These are phyloP conservation scores for Fusarium subtropicale DNA, from an alignment of 2,329 filamentous ascomycete genomes.

Conservation along the genomic window DNA sequence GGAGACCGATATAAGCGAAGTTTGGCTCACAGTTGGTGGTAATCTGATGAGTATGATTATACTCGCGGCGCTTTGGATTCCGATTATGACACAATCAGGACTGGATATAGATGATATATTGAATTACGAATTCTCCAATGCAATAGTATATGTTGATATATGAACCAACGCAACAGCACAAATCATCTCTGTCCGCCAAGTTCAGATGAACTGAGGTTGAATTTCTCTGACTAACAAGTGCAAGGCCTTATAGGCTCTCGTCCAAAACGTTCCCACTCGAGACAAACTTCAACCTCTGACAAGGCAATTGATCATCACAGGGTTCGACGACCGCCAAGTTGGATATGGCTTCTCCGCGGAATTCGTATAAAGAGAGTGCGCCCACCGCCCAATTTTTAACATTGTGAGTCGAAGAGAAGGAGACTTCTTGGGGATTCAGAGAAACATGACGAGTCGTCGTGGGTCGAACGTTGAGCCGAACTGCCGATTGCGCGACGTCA, in stretches of 20 bases:
- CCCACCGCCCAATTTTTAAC: neutral
- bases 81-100: neutral
- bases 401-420: neutral
- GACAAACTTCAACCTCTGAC: neutral
- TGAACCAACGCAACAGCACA: neutral
- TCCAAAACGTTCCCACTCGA: slow-evolving; percentile 1
- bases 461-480: slow-evolving; percentile 23
- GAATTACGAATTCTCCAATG: slow-evolving; percentile 1
- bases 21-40: neutral
- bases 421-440: neutral
- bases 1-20: slow-evolving; percentile 10
- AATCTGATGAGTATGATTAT: neutral
- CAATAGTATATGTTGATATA: neutral
- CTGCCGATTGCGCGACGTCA: slow-evolving; percentile 25
- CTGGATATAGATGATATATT: neutral
- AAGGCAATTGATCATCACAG: slow-evolving; percentile 13
- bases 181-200: slow-evolving; percentile 4
- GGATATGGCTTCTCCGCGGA: slow-evolving; percentile 22
- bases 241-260: slow-evolving; percentile 3
- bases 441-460: slow-evolving; percentile 16
- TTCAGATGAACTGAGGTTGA: slow-evolving; percentile 14
- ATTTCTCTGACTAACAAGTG: slow-evolving; percentile 23
- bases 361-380: slow-evolving; percentile 7
- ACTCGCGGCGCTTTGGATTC: neutral
- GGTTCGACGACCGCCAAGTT: slow-evolving; percentile 14